phyloP scores from a whole-genome alignment of 2,329 filamentous ascomycete genomes.

The Plectosphaerella cucumerina region DNA sequence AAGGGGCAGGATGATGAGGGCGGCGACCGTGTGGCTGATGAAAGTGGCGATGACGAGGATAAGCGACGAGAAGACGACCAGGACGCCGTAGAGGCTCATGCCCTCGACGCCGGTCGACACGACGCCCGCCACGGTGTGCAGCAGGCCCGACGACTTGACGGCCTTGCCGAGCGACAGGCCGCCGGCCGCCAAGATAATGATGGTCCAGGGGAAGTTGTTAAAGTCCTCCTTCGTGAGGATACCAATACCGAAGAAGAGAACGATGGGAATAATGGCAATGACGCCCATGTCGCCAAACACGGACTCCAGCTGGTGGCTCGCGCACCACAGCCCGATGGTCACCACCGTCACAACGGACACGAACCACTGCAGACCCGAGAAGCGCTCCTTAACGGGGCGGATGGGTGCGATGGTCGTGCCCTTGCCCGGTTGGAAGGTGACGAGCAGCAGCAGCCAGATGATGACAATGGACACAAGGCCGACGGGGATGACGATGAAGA shows the following conservation, averaged over 20 bases:
- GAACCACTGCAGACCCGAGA: constrained; percentile 89
- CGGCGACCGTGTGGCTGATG: constrained; percentile 95
- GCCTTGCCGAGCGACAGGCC: constrained; percentile 90
- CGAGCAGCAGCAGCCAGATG: constrained; percentile 83
- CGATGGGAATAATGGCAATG: constrained; percentile 91
- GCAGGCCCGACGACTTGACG: constrained; percentile 85
- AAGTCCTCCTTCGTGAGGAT: constrained; percentile 98
- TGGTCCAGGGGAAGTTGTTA: constrained; percentile 99
- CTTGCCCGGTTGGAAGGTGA: constrained; percentile 79
- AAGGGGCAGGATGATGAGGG: constrained; percentile 87
- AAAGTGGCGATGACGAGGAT: constrained; percentile 95
- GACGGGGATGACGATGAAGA: constrained; percentile 91
- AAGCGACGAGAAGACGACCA: constrained; percentile 78
- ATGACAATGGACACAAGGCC: constrained; percentile 82
- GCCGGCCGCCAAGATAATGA: constrained; percentile 95
- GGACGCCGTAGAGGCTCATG: constrained; percentile 78
- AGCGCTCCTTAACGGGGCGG: constrained; percentile 80
- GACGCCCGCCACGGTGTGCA: constrained; percentile 77
- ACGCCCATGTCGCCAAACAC: constrained; percentile 96
- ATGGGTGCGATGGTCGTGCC: constrained; percentile 91
- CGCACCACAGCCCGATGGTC: constrained; percentile 91
- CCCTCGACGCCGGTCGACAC: constrained; percentile 73
- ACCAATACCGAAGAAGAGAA: constrained; percentile 93
- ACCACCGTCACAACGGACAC: constrained; percentile 76
- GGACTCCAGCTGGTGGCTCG: constrained; percentile 80